phyloP scores from a whole-genome alignment of 345 rosid genomes.

The Raphanus sativus region DNA sequence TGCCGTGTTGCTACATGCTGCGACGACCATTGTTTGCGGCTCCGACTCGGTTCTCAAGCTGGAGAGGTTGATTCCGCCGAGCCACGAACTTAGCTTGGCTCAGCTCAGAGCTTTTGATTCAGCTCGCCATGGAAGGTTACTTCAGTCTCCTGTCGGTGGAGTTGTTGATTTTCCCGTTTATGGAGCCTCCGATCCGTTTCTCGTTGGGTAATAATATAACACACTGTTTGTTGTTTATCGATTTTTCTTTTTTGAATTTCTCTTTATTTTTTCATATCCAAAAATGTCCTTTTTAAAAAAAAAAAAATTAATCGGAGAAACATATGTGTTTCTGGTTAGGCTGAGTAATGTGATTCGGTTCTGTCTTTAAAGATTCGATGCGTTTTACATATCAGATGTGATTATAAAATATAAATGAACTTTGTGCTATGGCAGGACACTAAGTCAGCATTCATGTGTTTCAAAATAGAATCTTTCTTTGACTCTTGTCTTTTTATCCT shows the following conservation, averaged over 20 bases:
- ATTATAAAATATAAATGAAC: neutral
- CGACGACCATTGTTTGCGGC: constrained; percentile 36
- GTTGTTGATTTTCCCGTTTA: constrained; percentile 74
- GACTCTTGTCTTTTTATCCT: constrained; percentile 7
- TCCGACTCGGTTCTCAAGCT: constrained; percentile 58
- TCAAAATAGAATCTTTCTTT: neutral
- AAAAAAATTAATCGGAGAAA: neutral
- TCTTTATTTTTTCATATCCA: neutral
- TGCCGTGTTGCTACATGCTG: constrained; percentile 27
- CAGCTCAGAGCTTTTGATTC: constrained; percentile 70
- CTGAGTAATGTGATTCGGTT: constrained; percentile 14
- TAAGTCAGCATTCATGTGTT: no score
- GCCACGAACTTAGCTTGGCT: constrained; percentile 50
- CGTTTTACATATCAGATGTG: neutral
- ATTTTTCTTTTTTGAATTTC: constrained; percentile 13
- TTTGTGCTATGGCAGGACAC: neutral
- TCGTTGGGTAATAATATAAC: constrained; percentile 70
- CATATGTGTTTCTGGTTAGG: neutral
- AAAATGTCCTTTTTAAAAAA: neutral
- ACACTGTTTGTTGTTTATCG: neutral
- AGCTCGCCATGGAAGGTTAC: constrained; percentile 75
- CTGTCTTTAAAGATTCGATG: neutral
- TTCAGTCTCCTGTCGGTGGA: constrained; percentile 58
- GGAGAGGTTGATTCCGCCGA: constrained; percentile 59
- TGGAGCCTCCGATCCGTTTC: constrained; percentile 82